Evolutionary conservation across 305 asterid species (phyloP), one percentile per base, ranked within the genome.

Genomic region (Ajuga reptans): DNA sequence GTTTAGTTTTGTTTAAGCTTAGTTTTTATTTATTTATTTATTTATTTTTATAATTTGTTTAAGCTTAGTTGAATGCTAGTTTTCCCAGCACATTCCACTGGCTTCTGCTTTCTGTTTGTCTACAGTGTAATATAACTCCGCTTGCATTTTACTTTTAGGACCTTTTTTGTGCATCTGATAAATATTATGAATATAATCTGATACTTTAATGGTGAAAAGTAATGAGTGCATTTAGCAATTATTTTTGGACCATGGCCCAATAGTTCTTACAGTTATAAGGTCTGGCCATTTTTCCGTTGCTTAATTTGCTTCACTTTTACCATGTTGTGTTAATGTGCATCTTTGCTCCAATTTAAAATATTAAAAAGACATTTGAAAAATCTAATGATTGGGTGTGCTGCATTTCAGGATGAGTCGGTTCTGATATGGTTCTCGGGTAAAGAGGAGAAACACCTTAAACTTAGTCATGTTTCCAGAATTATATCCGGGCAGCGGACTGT

Each of bases 401-500:
- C 52, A 52, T 82, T 84, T 77, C 95, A 93, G 98, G 98, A 93
- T 61, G 99, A 93, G 81, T 82, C 99, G 76, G 87, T 87, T 85
- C 89, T 93, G 78, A 85, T 93, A 79, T 93, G 99, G 99, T 89
- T 86, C 78, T 93, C 99, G 21, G 97, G 97, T 73, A 93, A 91
- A 87, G 97, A 93, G 82, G 97, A 93, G 96, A 91, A 93, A 80
- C 95, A 87, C 77, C 97, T 93, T 52, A 93, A 87, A 81, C 89
- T 93, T 69, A 89, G 95, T 84, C 89, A 91, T 43, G 97, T 93
- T 17, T 85, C 97, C 77, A 83, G 97, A 83, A 93, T 93, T 78
- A 85, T 91, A 72, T 93, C 99, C 46, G 99, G 97, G 63, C 99
- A 91, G 89, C 96, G 96, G 64, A 90, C 98, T 33, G 97, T 89